Evolutionary conservation across 169 alveolate species (phyloP), one percentile per base, ranked within the genome.

Genomic region (Babesia bigemina): DNA sequence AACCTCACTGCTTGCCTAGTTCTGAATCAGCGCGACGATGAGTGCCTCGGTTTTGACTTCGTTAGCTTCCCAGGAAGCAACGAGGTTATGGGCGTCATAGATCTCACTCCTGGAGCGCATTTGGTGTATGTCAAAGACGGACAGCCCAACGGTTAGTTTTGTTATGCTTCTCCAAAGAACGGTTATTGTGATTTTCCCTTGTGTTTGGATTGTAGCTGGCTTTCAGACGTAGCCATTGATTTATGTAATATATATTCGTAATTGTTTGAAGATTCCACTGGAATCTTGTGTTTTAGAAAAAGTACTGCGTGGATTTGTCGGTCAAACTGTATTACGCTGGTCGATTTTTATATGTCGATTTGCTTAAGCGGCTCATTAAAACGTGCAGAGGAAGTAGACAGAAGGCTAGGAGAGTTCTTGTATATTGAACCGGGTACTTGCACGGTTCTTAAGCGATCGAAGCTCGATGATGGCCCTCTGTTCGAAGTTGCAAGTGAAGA

Each of bases 21-120:
- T 26, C 61, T 79, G 63, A 74, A 79, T 60, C 87, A 79, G 44
- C 73, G 75, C 17, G 75, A 48, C 29, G 83, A 79, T 50, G 87
- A 79, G 69, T 7, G 26, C 13, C 74, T 79, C 21, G 87, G 87
- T 13, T 70, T 79, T 28, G 87, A 79, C 67, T 79, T 79, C 42
- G 70, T 79, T 24, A 47, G 74, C 19, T 67, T 79, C n/a, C 87
- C 87, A 2, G 79, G 66, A 3, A 39, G 29, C 11, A 70, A 70
- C 47, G 63, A 55, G 42, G 83, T 79, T 29, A 28, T 70, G 21
- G 87, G 87, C 29, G 74, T 79, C 33, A 22, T 74, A 24, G 61
- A 79, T 52, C 75, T 79, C 24, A 39, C 69, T 16, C 87, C 87
- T 12, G 87, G 87, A 12, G 72, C 84, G 28, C 87, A 79, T 47